phyloP scores from a whole-genome alignment of 2,329 filamentous ascomycete species.

The Dothiorella sarmentorum region DNA sequence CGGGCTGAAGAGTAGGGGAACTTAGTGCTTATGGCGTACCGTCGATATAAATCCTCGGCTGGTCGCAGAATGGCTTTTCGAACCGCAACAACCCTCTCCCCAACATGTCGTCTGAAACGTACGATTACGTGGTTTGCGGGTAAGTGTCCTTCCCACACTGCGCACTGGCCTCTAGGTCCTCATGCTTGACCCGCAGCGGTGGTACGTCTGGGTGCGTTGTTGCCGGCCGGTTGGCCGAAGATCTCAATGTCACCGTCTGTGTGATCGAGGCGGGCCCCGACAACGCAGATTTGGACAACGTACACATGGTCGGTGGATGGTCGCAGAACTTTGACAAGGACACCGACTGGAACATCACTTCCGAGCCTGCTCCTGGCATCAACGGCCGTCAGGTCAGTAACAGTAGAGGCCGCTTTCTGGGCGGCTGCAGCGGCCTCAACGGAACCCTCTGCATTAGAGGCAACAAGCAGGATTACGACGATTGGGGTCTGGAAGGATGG shows the following conservation, averaged over 20 bases:
- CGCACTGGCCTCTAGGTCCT: background rate
- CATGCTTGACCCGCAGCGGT: conserved; percentile 33
- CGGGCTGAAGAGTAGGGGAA: no score
- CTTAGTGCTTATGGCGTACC: background rate
- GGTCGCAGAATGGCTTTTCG: no score
- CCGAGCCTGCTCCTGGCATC: conserved; percentile 39
- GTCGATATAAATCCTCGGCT: background rate
- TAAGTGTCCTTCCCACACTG: conserved; percentile 8
- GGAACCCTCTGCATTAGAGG: conserved; percentile 51
- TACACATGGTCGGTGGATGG: conserved; percentile 51
- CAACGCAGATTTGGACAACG: conserved; percentile 45
- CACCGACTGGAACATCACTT: conserved; percentile 52
- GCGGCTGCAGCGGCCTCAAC: conserved; percentile 50
- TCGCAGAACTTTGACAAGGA: conserved; percentile 47
- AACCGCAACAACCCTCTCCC: background rate
- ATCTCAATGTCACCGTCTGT: conserved; percentile 40
- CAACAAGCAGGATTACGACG: conserved; percentile 50
- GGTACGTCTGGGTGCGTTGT: conserved; percentile 50
- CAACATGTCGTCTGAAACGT: conserved; percentile 1
- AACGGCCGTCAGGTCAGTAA: conserved; percentile 46
- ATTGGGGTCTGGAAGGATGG: conserved; percentile 56
- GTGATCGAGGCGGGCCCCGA: conserved; percentile 49
- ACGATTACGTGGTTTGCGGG: conserved; percentile 20
- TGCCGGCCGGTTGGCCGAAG: conserved; percentile 47
- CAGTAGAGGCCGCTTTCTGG: conserved; percentile 50